Evolutionary conservation across 2,329 filamentous ascomycete genomes (phyloP), one percentile per base, ranked within the genome.

Genomic region (Cladophialophora carrionii): DNA sequence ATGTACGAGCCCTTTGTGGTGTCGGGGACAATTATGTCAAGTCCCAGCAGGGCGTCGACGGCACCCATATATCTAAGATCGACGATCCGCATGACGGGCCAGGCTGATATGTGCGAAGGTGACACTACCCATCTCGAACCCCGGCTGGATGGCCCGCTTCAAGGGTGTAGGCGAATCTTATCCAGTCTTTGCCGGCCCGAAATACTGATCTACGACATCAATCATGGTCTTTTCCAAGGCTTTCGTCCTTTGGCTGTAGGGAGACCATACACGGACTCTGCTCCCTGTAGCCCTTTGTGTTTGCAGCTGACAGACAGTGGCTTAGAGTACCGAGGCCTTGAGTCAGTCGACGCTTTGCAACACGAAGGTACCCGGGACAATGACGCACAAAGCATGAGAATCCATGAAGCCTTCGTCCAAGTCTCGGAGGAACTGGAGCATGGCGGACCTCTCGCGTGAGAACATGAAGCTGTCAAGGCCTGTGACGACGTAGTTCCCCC

Each of bases 51-150:
- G 17, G 52, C 52, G 52, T 55, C 52, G 52, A 55, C 24, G 17
- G 24, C 52, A n/a, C 52, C 52, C 24, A 55, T 34, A 55, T 26
- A 29, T 55, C 52, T 12, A 55, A n/a, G 24, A 55, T 10, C 10
- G 52, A 55, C 17, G 52, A 55, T 29, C 52, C 52, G 26, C 52
- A 55, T 55, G 22, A 55, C 29, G 26, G 52, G 52, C 52, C 52
- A 55, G 4, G 52, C 52, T 20, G 52, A 24, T n/a, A 55, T 55
- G 24, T 9, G 8, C n/a, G n/a, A 24, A 55, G 52, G 52, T 55
- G 9, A 55, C 32, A 24, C n/a, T 29, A 4, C 52, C 52, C 2
- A 55, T 24, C 17, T 55, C 52, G 3, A 22, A 10, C 24, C 17
- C 52, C 31, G 52, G 52, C 26, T 55, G 52, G 52, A 55, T 34